Evolutionary conservation across 2,329 filamentous ascomycete species (phyloP).

Genomic region (Neonectria neomacrospora): DNA sequence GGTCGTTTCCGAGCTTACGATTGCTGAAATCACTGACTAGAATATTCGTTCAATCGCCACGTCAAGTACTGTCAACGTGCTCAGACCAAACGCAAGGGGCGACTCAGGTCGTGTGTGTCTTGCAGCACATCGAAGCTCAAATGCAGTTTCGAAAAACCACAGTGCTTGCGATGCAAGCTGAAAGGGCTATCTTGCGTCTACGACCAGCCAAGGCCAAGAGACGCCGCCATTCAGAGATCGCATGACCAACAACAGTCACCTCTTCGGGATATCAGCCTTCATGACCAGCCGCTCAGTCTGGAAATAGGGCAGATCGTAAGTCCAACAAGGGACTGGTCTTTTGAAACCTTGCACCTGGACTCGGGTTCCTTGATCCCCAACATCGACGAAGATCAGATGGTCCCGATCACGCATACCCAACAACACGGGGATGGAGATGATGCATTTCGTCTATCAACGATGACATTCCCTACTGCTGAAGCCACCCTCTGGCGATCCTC

Average conservation of each 20-base stretch:
- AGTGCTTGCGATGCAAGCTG: conserved; percentile 33
- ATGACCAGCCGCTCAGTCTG: neutral
- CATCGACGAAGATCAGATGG: neutral
- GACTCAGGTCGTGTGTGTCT: conserved; percentile 36
- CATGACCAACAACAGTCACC: neutral
- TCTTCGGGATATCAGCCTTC: neutral
- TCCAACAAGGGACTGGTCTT: neutral
- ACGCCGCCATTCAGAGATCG: neutral
- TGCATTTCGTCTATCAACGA: neutral
- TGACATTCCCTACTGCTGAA: neutral
- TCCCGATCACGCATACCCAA: neutral
- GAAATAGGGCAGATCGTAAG: neutral
- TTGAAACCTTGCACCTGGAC: neutral
- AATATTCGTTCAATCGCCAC: conserved; percentile 40
- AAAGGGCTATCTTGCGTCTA: conserved; percentile 33
- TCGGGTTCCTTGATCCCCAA: neutral
- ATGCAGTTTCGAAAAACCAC: conserved; percentile 39
- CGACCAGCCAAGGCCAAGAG: neutral
- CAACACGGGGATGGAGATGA: neutral
- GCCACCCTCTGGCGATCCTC: neutral
- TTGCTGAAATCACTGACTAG: conserved; percentile 14
- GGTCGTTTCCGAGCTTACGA: too few species aligned
- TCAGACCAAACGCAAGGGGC: conserved; percentile 39
- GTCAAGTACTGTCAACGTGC: conserved; percentile 42
- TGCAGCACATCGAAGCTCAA: conserved; percentile 41